phyloP scores from a whole-genome alignment of 148 eudicot genomes.

The Camellia granthamiana region DNA sequence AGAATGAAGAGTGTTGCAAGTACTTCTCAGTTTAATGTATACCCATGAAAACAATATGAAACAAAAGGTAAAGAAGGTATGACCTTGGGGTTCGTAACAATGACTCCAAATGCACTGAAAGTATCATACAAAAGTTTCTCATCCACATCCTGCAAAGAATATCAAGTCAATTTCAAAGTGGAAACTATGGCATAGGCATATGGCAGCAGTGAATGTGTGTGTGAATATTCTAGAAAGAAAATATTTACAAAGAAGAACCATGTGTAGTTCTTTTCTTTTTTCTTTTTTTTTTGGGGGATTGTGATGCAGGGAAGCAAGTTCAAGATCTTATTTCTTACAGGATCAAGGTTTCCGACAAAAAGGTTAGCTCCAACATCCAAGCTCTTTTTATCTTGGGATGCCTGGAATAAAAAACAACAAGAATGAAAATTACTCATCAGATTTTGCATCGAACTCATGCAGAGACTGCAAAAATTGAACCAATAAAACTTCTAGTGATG shows the following conservation, averaged over 20 bases:
- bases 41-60: constrained; percentile 5
- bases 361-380: constrained; percentile 99
- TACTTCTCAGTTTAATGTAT: not conserved
- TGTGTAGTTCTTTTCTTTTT: not conserved
- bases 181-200: not conserved
- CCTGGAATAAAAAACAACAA: constrained; percentile 42
- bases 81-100: constrained; percentile 94
- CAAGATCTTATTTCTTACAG: constrained; percentile 46
- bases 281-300: not conserved
- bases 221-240: not conserved
- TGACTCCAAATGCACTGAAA: constrained; percentile 98
- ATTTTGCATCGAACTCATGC: not conserved
- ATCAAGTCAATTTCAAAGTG: not conserved
- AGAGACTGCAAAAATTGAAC: not conserved
- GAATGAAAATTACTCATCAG: not conserved
- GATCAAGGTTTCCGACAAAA: constrained; percentile 94
- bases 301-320: not conserved
- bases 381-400: constrained; percentile 97
- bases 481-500: not conserved
- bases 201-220: not conserved
- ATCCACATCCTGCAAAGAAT: constrained; percentile 76
- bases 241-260: not conserved
- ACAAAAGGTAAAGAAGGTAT: constrained; percentile 1
- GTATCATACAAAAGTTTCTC: constrained; percentile 95
- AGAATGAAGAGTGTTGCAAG: not conserved